Percentiles rank a stretch among this genome's conserved stretches.
These are phyloP conservation scores for Ogataea zsoltii DNA, from an alignment of 805 yeast species.

Conservation along the genomic window DNA sequence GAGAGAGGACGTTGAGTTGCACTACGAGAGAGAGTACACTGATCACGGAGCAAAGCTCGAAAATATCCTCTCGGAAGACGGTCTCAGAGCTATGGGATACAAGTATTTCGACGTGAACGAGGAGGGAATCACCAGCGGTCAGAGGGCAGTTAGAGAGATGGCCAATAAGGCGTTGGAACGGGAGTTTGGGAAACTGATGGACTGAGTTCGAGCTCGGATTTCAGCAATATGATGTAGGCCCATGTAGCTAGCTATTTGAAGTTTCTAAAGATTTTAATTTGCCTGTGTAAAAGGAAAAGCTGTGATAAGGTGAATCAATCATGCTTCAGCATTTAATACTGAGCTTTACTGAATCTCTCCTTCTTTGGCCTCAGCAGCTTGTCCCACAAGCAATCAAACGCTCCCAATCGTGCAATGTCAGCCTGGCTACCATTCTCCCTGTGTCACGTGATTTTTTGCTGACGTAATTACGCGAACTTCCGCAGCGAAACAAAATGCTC, in stretches of 20 bases:
- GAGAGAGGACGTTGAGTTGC: slow-evolving; percentile 4
- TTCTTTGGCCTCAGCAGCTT: too few relatives aligned
- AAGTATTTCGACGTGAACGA: slow-evolving; percentile 27
- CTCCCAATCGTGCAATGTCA: too few relatives aligned
- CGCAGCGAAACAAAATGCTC: neutral
- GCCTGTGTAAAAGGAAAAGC: too few relatives aligned
- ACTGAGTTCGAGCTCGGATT: too few relatives aligned
- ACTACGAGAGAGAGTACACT: slow-evolving; percentile 1
- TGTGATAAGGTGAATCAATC: too few relatives aligned
- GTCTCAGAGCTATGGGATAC: slow-evolving; percentile 32
- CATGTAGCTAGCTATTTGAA: too few relatives aligned
- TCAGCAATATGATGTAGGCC: too few relatives aligned
- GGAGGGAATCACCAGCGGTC: slow-evolving; percentile 28
- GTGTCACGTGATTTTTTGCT: neutral
- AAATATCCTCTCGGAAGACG: slow-evolving; percentile 21
- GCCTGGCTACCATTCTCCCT: too few relatives aligned
- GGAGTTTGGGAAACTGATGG: neutral
- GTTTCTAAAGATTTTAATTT: too few relatives aligned
- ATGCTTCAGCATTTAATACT: too few relatives aligned
- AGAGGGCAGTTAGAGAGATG: slow-evolving; percentile 25
- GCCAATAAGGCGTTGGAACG: slow-evolving; percentile 9
- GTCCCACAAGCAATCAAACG: too few relatives aligned
- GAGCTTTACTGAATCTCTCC: too few relatives aligned
- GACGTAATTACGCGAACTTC: neutral
- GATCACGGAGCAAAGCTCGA: slow-evolving; percentile 12